phyloP scores from a whole-genome alignment of 805 yeast genomes.

The Ogataea pilisensis region DNA sequence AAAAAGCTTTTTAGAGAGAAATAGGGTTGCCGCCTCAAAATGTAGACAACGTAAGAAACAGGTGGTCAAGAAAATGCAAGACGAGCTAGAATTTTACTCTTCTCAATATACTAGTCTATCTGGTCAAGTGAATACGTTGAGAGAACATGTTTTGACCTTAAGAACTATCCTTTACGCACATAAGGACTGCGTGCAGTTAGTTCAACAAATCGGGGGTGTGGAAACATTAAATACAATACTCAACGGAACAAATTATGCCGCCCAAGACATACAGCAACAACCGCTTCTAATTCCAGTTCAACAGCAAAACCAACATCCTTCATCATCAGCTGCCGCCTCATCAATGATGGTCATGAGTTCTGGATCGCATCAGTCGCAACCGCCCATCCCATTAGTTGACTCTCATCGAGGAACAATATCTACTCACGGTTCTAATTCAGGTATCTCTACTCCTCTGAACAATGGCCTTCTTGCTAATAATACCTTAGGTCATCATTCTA shows the following conservation, averaged over 20 bases:
- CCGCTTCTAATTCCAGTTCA: not conserved
- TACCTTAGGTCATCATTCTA: slow-evolving; percentile 1
- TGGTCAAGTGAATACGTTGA: slow-evolving; percentile 50
- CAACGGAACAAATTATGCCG: slow-evolving; percentile 27
- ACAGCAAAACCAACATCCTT: not conserved
- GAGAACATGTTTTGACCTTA: slow-evolving; percentile 52
- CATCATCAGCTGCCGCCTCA: not conserved
- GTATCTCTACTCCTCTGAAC: not conserved
- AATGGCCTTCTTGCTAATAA: not conserved
- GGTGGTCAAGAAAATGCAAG: slow-evolving; percentile 77
- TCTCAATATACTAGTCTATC: slow-evolving; percentile 65
- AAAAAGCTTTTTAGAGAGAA: slow-evolving; percentile 79
- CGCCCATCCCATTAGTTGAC: not conserved
- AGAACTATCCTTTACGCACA: slow-evolving; percentile 46
- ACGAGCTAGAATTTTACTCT: slow-evolving; percentile 66
- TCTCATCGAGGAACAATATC: not conserved
- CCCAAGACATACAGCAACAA: slow-evolving; percentile 8
- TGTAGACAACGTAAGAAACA: slow-evolving; percentile 94
- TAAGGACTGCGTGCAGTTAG: slow-evolving; percentile 42
- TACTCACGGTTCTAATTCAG: not conserved
- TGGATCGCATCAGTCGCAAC: not conserved
- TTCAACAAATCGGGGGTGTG: slow-evolving; percentile 43
- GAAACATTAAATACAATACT: slow-evolving; percentile 42
- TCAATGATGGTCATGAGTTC: not conserved
- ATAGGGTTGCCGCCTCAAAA: slow-evolving; percentile 94